Conservation (phyloP, 2,329 filamentous ascomycete genomes). For the Aspergillus clavatus region DNA sequence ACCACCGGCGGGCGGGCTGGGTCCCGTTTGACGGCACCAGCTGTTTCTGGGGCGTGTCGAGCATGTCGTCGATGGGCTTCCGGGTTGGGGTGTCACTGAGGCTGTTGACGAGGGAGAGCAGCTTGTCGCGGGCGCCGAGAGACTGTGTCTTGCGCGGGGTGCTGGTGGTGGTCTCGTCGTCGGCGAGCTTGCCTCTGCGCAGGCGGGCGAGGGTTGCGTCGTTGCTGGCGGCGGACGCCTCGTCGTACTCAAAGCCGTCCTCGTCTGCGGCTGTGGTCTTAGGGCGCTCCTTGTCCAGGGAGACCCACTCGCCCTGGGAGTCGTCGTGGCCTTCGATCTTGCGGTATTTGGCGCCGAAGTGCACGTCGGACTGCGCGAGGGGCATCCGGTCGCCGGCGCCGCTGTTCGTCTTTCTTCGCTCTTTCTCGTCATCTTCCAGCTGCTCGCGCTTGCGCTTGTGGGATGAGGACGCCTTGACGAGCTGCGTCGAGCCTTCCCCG, state of each 20-base stretch:
- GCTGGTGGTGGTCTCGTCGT: conserved; percentile 17
- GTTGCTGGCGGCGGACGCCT: conserved; percentile 26
- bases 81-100: conserved; percentile 14
- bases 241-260: conserved; percentile 31
- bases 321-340: conserved; percentile 42
- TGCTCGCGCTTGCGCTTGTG: conserved; percentile 43
- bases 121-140: conserved; percentile 10
- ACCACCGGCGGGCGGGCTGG: conserved; percentile 43
- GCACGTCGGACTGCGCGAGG: conserved; percentile 40
- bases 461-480: conserved; percentile 18
- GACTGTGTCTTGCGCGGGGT: conserved; percentile 17
- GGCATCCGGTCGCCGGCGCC: conserved; percentile 54
- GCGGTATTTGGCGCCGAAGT: conserved; percentile 45
- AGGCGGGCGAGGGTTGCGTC: conserved; percentile 31
- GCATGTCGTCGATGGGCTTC: not conserved
- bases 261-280: conserved; percentile 26
- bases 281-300: conserved; percentile 27
- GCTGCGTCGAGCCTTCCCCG: conserved; percentile 17
- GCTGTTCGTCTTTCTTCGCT: conserved; percentile 44
- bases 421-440: conserved; percentile 31
- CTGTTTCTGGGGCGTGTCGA: conserved; percentile 18
- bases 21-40: conserved; percentile 23
- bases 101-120: conserved; percentile 12
- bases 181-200: conserved; percentile 20
- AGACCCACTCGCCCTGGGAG: conserved; percentile 31